A percentile compares a stretch with the other conserved stretches of the same genome.
Conservation (phyloP, 352 stramenopile species). For the Saprolegnia parasitica region DNA sequence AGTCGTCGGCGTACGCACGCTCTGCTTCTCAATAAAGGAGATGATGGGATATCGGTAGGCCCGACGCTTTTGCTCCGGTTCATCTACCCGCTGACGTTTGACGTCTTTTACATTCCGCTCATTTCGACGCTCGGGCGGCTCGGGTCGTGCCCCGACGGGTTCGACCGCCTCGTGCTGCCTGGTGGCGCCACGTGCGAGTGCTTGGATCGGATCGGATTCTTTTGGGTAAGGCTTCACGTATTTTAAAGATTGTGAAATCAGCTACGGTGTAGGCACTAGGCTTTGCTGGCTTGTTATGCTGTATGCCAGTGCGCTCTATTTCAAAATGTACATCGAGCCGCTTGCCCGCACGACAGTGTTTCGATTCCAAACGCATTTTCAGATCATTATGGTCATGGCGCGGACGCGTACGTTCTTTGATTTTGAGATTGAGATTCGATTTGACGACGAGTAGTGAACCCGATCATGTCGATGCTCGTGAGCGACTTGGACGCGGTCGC, state of each 20-base stretch:
- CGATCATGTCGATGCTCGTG: constrained; percentile 22
- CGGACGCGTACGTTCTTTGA: constrained; percentile 4
- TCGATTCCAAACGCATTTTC: constrained; percentile 25
- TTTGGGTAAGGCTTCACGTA: constrained; percentile 22
- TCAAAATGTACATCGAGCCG: constrained; percentile 28
- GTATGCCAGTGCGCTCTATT: constrained; percentile 25
- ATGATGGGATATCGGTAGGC: background rate
- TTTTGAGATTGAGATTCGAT: background rate
- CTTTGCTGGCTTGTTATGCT: constrained; percentile 16
- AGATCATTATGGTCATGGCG: constrained; percentile 28
- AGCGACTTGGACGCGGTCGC: background rate
- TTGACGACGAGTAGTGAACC: background rate
- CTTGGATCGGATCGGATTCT: constrained; percentile 1
- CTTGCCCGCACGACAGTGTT: constrained; percentile 19
- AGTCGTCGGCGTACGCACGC: background rate
- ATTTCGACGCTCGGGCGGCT: constrained; percentile 6
- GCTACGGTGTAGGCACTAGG: background rate
- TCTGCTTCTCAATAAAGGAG: background rate
- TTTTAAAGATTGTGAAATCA: background rate
- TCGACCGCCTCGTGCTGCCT: background rate
- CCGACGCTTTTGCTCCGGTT: background rate
- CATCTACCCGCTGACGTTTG: constrained; percentile 23
- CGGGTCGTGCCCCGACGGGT: constrained; percentile 17
- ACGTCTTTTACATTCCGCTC: constrained; percentile 25
- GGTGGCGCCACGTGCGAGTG: constrained; percentile 22